A percentile compares a stretch with the other conserved stretches of the same genome.
Conservation (phyloP, 306 rosid genomes). For the Pyrus bretschneideri region DNA sequence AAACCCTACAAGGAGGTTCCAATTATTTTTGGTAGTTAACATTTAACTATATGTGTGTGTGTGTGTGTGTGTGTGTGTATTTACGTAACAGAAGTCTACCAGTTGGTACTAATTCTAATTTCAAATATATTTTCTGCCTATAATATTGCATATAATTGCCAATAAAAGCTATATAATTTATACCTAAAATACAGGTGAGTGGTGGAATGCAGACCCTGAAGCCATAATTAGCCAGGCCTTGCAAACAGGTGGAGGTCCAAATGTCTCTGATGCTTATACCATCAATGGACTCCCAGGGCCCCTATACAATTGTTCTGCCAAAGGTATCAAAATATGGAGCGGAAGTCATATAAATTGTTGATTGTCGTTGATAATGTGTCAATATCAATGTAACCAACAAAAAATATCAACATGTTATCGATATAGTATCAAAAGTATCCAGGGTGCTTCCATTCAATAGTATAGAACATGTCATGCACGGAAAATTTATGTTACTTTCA, state of each 20-base stretch:
- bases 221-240: constrained; percentile 53
- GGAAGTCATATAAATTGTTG: no score
- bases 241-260: constrained; percentile 67
- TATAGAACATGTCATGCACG: no score
- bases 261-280: constrained; percentile 78
- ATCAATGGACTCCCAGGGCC: constrained; percentile 73
- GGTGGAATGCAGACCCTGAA: constrained; percentile 69
- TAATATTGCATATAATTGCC: neutral
- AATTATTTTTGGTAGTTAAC: constrained; percentile 4
- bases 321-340: constrained; percentile 28
- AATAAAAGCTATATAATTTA: neutral
- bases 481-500: no score
- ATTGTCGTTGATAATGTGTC: no score
- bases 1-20: constrained; percentile 13
- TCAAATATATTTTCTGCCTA: no score
- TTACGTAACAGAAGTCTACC: no score
- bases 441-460: constrained; percentile 32
- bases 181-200: constrained; percentile 43
- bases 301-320: constrained; percentile 56
- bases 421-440: no score
- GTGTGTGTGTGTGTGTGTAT: no score
- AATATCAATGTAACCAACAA: no score
- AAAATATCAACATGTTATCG: no score
- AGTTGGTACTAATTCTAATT: no score
- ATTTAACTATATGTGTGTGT: no score